phyloP scores from a whole-genome alignment of 2,329 filamentous ascomycete genomes.

The Cytospora paraplurivora region DNA sequence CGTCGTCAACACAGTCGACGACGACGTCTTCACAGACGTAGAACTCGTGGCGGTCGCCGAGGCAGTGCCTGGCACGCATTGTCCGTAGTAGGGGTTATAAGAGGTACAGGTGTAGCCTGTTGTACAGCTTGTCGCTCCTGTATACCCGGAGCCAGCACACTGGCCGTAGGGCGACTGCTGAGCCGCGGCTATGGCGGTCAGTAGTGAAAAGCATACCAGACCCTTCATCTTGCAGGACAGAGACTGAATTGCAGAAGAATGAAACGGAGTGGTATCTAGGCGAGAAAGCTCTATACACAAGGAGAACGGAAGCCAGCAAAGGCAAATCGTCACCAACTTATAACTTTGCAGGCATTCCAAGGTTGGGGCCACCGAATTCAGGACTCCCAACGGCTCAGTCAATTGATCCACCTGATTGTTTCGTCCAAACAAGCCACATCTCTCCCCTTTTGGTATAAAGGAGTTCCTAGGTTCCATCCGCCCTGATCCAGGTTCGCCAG shows the following conservation, averaged over 20 bases:
- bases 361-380: too few relatives aligned
- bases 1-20: constrained; percentile 22
- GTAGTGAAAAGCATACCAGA: constrained; percentile 20
- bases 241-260: background rate
- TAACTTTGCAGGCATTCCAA: background rate
- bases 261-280: background rate
- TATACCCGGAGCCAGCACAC: constrained; percentile 30
- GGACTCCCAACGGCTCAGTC: background rate
- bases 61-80: constrained; percentile 31
- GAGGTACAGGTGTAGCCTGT: constrained; percentile 30
- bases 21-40: constrained; percentile 2
- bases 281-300: background rate
- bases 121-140: constrained; percentile 32
- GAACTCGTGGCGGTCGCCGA: constrained; percentile 9
- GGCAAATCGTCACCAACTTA: background rate
- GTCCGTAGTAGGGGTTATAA: constrained; percentile 34
- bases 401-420: background rate
- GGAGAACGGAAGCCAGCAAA: background rate
- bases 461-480: constrained; percentile 13
- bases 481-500: background rate
- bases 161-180: constrained; percentile 33
- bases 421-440: constrained; percentile 2
- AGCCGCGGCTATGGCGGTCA: constrained; percentile 18
- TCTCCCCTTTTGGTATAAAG: constrained; percentile 3
- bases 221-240: constrained; percentile 18